Percentiles rank a stretch among this genome's conserved stretches.
Conservation (phyloP, 2,329 filamentous ascomycete species). For the Fusarium cicatricum region DNA sequence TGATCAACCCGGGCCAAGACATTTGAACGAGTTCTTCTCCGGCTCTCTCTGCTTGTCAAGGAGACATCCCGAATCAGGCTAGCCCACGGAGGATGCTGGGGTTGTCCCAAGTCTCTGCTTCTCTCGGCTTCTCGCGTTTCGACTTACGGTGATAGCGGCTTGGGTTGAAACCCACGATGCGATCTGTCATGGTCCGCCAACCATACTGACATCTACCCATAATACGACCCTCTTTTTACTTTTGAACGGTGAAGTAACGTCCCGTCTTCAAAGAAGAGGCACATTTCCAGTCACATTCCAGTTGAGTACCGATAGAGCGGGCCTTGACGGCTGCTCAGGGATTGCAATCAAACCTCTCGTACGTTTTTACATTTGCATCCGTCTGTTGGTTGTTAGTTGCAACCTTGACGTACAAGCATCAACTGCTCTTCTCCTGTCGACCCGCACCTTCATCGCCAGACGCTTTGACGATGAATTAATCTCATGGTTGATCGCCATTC, state of each 20-base stretch:
- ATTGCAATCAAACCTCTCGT: constrained; percentile 10
- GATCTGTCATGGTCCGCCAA: constrained; percentile 5
- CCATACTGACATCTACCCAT: constrained; percentile 2
- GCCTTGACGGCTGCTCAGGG: not conserved
- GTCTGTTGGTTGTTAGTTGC: not conserved
- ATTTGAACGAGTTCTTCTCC: constrained; percentile 11
- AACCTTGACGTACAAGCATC: not conserved
- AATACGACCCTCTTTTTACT: constrained; percentile 10
- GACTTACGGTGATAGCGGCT: constrained; percentile 36
- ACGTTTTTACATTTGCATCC: too few relatives aligned
- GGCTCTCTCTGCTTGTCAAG: not conserved
- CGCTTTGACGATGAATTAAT: constrained; percentile 22
- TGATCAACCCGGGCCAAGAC: constrained; percentile 7
- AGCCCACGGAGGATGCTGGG: constrained; percentile 3
- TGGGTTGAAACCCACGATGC: constrained; percentile 21
- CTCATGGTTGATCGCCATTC: not conserved
- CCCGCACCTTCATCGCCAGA: constrained; percentile 17
- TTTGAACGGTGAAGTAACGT: constrained; percentile 24
- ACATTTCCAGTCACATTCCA: not conserved
- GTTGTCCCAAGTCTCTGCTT: constrained; percentile 18
- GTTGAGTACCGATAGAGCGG: constrained; percentile 1
- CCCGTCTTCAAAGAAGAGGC: not conserved
- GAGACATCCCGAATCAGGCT: constrained; percentile 3
- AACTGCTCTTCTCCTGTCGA: not conserved
- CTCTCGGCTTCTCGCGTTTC: constrained; percentile 35